Evolutionary conservation across 305 asterid species (phyloP).

Genomic region (Solanum hybrid): DNA sequence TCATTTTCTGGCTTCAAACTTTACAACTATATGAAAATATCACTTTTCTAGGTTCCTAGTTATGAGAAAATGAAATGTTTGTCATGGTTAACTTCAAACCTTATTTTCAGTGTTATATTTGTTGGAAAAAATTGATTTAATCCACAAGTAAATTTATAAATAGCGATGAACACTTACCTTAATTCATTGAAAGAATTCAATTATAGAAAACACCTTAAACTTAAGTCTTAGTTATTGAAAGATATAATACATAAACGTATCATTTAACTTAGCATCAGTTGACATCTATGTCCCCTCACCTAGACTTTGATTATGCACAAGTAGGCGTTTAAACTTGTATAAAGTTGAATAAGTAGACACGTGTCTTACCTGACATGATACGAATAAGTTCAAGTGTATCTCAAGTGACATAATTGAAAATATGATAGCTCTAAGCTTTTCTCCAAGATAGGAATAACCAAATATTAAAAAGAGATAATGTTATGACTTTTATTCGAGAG

Average conservation of each 20-base stretch:
- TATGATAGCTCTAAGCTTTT: neutral
- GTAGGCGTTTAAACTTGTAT: neutral
- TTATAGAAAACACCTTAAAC: no score
- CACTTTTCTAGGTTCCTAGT: neutral
- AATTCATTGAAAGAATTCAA: neutral
- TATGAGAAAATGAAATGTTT: neutral
- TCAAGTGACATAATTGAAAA: neutral
- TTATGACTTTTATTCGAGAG: neutral
- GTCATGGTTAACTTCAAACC: neutral
- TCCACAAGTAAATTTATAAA: neutral
- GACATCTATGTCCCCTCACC: neutral
- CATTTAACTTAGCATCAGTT: neutral
- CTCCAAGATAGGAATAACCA: neutral
- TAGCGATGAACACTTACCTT: neutral
- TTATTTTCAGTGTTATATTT: neutral
- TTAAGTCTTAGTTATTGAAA: neutral
- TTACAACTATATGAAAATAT: neutral
- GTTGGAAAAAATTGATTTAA: neutral
- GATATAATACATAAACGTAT: no score
- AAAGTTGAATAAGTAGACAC: neutral
- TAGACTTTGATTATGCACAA: neutral
- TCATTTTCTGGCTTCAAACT: neutral
- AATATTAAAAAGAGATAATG: neutral
- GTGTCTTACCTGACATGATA: neutral
- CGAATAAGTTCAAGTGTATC: no score